Evolutionary conservation across 2,329 filamentous ascomycete species (phyloP).

Genomic region (Mollisia scopiformis): DNA sequence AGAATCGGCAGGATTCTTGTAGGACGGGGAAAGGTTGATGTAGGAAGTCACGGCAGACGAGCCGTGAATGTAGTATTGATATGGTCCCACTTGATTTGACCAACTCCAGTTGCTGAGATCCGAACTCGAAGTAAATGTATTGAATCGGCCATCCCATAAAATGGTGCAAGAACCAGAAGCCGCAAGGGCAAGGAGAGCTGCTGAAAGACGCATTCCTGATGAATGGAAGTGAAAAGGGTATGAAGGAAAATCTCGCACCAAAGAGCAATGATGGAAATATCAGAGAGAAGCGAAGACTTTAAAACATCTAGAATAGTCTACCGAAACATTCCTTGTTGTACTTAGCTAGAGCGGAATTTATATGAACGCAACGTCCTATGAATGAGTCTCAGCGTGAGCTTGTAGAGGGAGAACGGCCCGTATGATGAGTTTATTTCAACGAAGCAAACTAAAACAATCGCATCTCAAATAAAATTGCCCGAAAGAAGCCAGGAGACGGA

Average conservation of each 20-base stretch:
- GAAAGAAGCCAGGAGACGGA: too few relatives aligned
- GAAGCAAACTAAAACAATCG: neutral
- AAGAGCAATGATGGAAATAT: too few relatives aligned
- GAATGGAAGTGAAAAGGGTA: too few relatives aligned
- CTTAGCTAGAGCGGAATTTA: neutral
- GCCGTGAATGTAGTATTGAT: slow-evolving; percentile 80
- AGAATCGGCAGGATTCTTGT: slow-evolving; percentile 58
- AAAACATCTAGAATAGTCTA: neutral
- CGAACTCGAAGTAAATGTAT: slow-evolving; percentile 54
- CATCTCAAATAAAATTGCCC: neutral
- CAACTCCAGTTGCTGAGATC: slow-evolving; percentile 67
- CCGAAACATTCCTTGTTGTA: neutral
- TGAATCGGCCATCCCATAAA: slow-evolving; percentile 69
- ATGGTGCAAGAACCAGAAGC: slow-evolving; percentile 45
- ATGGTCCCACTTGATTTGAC: slow-evolving; percentile 69
- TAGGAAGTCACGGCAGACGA: slow-evolving; percentile 41
- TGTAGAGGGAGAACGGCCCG: slow-evolving; percentile 10
- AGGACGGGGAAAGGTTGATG: slow-evolving; percentile 49
- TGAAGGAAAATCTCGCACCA: too few relatives aligned
- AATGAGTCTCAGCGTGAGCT: neutral
- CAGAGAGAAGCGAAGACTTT: too few relatives aligned
- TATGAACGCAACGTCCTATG: neutral
- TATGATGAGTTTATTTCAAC: neutral
- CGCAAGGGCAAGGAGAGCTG: slow-evolving; percentile 26
- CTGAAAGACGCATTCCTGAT: slow-evolving; percentile 29